Evolutionary conservation across 805 yeast species (phyloP), one percentile per base, ranked within the genome.

Genomic region (Candida corydali): DNA sequence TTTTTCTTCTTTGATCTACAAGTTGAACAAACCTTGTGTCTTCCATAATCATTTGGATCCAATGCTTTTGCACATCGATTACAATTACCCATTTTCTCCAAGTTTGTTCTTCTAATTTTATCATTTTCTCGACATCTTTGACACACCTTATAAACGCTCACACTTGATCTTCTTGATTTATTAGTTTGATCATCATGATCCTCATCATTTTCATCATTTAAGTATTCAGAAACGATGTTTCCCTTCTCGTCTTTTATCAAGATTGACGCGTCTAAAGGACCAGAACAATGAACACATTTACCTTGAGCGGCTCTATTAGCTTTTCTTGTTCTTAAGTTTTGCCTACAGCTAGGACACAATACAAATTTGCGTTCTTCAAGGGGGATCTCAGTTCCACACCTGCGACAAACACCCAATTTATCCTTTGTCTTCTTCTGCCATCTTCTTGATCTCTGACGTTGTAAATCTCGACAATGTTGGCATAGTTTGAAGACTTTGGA

Each of bases 221-320:
- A n/a, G 4, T 36, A 27, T n/a, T 25, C 33, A 8, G 41, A 15
- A 1, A 30, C 34, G 4, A 31, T 17, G 20, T 36, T 38, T 2
- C 41, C 45, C 30, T 47, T 47, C 8, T 46, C 51, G 20, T 57
- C 61, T 17, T 52, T 57, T 11, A 59, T 51, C 20, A 63, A 55
- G 19, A 65, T 62, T 37, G 64, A 60, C 1, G 70, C 62, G 38
- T 65, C 69, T 5, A 68, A 52, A 6, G 80, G 78, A 2, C 84
- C 83, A 1, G 79, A 65, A 43, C 86, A 80, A 50, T 80, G 86
- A 11, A 80, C 82, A 58, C 86, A 80, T 47, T 71, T 72, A 1
- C 86, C 86, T 44, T 69, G 72, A 9, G 77, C 76, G 5, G 76
- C 82, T 27, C 86, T 61, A 36, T 65, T 69, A 0, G 78, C 76